Percentiles rank a stretch among this genome's conserved stretches.
Evolutionary conservation across 2,329 filamentous ascomycete species (phyloP).

Genomic region (Aspergillus hiratsukae): DNA sequence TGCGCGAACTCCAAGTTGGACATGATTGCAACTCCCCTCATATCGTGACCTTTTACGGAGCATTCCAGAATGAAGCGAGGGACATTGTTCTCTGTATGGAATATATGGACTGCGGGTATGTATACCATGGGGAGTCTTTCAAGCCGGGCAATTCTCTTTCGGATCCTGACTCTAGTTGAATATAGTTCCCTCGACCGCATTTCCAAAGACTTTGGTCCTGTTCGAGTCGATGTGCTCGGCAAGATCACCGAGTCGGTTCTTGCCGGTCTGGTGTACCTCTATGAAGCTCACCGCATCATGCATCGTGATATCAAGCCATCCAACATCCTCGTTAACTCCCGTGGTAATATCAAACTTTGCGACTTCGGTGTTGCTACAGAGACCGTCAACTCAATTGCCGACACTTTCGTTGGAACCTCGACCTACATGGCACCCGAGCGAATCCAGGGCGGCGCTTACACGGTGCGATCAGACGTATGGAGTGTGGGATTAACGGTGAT

Average conservation of each 20-base stretch:
- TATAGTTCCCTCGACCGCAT: constrained; percentile 83
- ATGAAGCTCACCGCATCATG: constrained; percentile 95
- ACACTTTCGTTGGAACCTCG: constrained; percentile 96
- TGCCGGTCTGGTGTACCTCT: constrained; percentile 89
- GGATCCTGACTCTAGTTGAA: constrained; percentile 13
- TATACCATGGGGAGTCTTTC: constrained; percentile 11
- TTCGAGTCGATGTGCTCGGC: constrained; percentile 91
- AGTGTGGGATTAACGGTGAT: constrained; percentile 93
- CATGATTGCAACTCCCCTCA: constrained; percentile 95
- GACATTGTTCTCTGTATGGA: constrained; percentile 99
- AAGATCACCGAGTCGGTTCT: constrained; percentile 97
- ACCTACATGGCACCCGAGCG: constrained; percentile 99
- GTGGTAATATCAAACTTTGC: constrained; percentile 91
- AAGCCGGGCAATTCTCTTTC: constrained; percentile 2
- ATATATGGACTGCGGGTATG: constrained; percentile 98
- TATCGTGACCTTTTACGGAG: constrained; percentile 97
- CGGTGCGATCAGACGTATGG: constrained; percentile 98
- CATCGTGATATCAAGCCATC: constrained; percentile 98
- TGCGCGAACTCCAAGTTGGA: constrained; percentile 96
- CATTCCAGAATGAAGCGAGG: constrained; percentile 92
- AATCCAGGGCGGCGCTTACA: constrained; percentile 95
- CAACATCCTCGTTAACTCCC: constrained; percentile 93
- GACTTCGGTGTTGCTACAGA: constrained; percentile 99
- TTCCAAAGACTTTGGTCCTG: constrained; percentile 88
- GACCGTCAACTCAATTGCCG: constrained; percentile 93